phyloP scores from a whole-genome alignment of 148 eudicot species.

The Vaccinium macrocarpon region DNA sequence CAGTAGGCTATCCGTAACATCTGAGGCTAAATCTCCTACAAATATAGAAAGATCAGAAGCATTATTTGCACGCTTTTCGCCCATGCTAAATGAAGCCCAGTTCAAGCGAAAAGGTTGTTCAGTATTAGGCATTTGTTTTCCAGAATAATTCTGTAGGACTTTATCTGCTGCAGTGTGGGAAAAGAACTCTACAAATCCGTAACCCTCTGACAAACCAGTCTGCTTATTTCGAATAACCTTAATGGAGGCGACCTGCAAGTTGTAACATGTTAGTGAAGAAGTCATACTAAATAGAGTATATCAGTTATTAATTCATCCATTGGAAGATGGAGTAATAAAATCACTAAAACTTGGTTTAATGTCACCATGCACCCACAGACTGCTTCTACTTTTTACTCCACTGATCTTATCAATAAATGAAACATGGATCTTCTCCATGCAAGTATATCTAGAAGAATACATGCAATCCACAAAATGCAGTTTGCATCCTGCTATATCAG shows the following conservation, averaged over 20 bases:
- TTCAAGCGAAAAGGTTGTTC: conserved; percentile 86
- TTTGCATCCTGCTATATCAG: too few species aligned
- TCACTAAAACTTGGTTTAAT: neutral
- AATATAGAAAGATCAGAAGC: conserved; percentile 92
- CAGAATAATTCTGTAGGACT: conserved; percentile 56
- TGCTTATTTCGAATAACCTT: conserved; percentile 95
- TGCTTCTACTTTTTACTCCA: neutral
- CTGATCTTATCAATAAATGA: neutral
- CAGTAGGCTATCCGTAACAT: conserved; percentile 78
- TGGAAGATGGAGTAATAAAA: neutral
- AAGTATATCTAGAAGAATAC: too few species aligned
- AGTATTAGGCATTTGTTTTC: conserved; percentile 67
- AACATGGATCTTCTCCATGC: neutral
- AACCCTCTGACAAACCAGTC: conserved; percentile 81
- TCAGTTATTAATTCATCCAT: neutral
- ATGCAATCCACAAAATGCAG: too few species aligned
- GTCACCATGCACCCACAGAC: neutral
- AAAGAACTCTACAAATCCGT: conserved; percentile 84
- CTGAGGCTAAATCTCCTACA: conserved; percentile 98
- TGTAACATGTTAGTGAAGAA: conserved; percentile 15
- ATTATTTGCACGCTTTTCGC: conserved; percentile 78
- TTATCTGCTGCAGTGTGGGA: conserved; percentile 78
- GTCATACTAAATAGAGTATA: neutral
- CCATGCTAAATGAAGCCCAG: conserved; percentile 94
- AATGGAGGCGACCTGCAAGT: conserved; percentile 54